Percentiles rank a stretch among this genome's conserved stretches.
Conservation (phyloP, 805 yeast species). For the Pichia pseudocactophila region DNA sequence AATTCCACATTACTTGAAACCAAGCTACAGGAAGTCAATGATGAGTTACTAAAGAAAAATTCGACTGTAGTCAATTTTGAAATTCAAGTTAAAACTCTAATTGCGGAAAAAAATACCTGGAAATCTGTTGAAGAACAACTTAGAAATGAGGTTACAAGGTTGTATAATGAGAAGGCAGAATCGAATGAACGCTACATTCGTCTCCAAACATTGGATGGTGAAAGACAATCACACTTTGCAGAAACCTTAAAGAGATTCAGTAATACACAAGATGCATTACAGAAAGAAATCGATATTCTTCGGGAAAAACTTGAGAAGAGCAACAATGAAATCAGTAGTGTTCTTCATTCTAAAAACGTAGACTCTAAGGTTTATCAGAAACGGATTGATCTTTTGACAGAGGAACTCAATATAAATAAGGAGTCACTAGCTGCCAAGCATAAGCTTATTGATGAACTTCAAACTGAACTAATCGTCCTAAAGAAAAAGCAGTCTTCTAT, state of each 20-base stretch:
- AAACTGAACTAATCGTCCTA: conserved; percentile 29
- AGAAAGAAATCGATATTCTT: conserved; percentile 34
- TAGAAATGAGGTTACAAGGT: conserved; percentile 40
- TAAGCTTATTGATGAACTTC: conserved; percentile 31
- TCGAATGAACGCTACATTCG: conserved; percentile 49
- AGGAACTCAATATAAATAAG: conserved; percentile 34
- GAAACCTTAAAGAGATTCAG: conserved; percentile 43
- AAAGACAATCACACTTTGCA: conserved; percentile 44
- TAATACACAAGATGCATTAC: conserved; percentile 41
- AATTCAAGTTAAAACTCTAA: conserved; percentile 38
- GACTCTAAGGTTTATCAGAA: conserved; percentile 49
- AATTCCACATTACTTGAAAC: conserved; percentile 38
- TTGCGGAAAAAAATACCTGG: conserved; percentile 48
- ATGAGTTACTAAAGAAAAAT: conserved; percentile 48
- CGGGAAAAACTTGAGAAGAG: conserved; percentile 40
- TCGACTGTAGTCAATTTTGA: conserved; percentile 35
- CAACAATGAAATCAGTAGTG: conserved; percentile 42
- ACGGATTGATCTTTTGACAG: conserved; percentile 47
- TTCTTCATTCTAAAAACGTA: conserved; percentile 45
- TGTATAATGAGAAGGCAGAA: conserved; percentile 50
- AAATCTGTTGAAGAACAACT: conserved; percentile 40
- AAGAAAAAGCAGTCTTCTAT: conserved; percentile 25
- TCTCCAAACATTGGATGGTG: conserved; percentile 52
- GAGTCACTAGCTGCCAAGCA: conserved; percentile 36
- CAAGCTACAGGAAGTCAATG: conserved; percentile 38